Evolutionary conservation across 2,329 filamentous ascomycete genomes (phyloP).

Genomic region (Fusarium acutatum): DNA sequence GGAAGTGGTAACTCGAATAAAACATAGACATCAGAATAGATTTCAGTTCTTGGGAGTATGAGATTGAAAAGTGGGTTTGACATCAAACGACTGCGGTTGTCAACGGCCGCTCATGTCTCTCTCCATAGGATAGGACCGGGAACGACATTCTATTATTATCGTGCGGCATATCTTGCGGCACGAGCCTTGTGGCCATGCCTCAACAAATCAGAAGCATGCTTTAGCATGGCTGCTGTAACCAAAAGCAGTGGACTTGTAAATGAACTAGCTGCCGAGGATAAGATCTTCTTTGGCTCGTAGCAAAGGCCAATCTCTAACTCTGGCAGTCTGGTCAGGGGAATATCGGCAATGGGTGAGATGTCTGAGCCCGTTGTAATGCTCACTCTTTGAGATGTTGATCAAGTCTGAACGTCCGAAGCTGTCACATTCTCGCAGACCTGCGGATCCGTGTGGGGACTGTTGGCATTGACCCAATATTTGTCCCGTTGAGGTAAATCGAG

Average conservation of each 20-base stretch:
- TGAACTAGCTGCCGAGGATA: not conserved
- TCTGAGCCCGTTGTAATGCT: slow-evolving; percentile 28
- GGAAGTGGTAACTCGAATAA: not conserved
- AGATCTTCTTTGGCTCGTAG: not conserved
- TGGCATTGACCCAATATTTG: slow-evolving; percentile 16
- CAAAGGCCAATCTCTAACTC: not conserved
- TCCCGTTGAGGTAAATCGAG: slow-evolving; percentile 25
- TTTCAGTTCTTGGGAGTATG: not conserved
- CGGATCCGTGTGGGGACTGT: slow-evolving; percentile 34
- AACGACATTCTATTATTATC: slow-evolving; percentile 37
- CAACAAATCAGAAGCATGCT: slow-evolving; percentile 20
- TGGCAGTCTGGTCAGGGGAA: not conserved
- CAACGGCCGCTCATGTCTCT: not conserved
- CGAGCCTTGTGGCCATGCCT: slow-evolving; percentile 10
- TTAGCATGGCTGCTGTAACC: slow-evolving; percentile 10
- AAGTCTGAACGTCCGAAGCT: slow-evolving; percentile 22
- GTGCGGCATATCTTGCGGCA: slow-evolving; percentile 22
- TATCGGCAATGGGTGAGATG: slow-evolving; percentile 3
- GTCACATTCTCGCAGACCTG: slow-evolving; percentile 16
- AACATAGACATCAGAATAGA: not conserved
- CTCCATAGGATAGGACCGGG: not conserved
- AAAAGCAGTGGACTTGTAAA: not conserved
- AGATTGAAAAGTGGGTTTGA: not conserved
- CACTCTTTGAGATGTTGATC: slow-evolving; percentile 32
- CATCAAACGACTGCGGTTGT: not conserved